phyloP scores from a whole-genome alignment of 768 basidiomycete genomes.

The Pulveroboletus sp. region DNA sequence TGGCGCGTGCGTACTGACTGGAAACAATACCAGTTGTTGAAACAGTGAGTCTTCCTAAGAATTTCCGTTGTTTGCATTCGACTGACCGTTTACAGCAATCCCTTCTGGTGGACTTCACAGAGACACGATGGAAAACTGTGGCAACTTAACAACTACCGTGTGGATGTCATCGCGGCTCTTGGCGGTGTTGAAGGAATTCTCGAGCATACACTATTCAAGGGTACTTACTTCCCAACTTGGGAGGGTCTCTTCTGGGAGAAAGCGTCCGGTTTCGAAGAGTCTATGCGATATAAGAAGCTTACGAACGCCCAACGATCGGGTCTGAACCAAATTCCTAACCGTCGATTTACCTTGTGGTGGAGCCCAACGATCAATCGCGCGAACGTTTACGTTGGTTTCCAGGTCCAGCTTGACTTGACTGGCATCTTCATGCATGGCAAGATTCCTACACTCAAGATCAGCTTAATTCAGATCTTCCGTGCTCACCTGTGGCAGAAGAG shows the following conservation, averaged over 20 bases:
- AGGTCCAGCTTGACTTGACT: slow-evolving; percentile 96
- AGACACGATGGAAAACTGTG: slow-evolving; percentile 95
- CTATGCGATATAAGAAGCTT: slow-evolving; percentile 93
- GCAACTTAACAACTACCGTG: slow-evolving; percentile 97
- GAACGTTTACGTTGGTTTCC: slow-evolving; percentile 99
- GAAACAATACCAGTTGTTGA: slow-evolving; percentile 94
- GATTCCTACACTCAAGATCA: slow-evolving; percentile 97
- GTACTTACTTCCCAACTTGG: slow-evolving; percentile 97
- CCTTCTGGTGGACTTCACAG: slow-evolving; percentile 99
- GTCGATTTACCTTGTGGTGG: slow-evolving; percentile 99
- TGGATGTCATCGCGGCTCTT: slow-evolving; percentile 96
- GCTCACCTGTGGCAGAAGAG: slow-evolving; percentile 99
- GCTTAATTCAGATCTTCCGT: slow-evolving; percentile 99
- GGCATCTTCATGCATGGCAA: slow-evolving; percentile 99
- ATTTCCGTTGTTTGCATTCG: not conserved
- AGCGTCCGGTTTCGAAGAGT: slow-evolving; percentile 94
- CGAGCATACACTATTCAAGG: slow-evolving; percentile 96
- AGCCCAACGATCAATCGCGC: slow-evolving; percentile 98
- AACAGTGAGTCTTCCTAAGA: slow-evolving; percentile 61
- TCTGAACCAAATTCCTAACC: slow-evolving; percentile 96
- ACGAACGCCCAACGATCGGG: slow-evolving; percentile 99
- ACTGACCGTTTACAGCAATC: slow-evolving; percentile 57
- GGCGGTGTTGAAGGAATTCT: slow-evolving; percentile 96
- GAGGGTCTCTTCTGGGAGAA: slow-evolving; percentile 99
- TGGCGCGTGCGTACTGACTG: slow-evolving; percentile 98